Base-by-base conservation (phyloP, 2,329 filamentous ascomycete genomes). In the Colletotrichum horii region DNA sequence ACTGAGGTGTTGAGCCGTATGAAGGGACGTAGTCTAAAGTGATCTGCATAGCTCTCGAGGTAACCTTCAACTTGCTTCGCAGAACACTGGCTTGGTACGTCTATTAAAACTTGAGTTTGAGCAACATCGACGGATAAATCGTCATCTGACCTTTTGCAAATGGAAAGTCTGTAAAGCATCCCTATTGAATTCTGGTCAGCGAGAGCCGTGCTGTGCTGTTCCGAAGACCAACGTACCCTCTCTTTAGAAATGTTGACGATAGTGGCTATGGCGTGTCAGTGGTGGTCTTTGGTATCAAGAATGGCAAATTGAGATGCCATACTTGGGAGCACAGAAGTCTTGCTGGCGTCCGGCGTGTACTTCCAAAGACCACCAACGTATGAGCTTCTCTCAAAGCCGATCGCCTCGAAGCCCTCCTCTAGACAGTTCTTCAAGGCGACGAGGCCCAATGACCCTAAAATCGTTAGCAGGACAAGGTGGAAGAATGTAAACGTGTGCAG, bases 311-410 rank as follows among this genome's bases (percentile, higher is more conserved):
- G 30, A 48, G 38, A n/a, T 32, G 19, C 3, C 43, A 8, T 38
- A 81, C 81, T 83, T 16, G 79, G 77, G 6, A 87, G 83, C 32
- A 85, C 84, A 12, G 83, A 83, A 6, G 84, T 86, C 76, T 82
- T 79, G 68, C 84, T 78, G n/a, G 84, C 79, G 3, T 85, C 79
- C 4, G 14, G 82, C 5, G 65, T 86, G 70, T 83, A 87, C 58
- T 84, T 82, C 86, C 87, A 88, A 1, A 88, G 78, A 0, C 87
- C 87, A 12, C 87, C 87, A 22, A 87, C 78, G 70, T 83, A 83
- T 60, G 78, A 74, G 70, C 84, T 85, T 32, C 83, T 80, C 64
- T 89, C 87, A 61, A 88, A 88, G 4, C 83, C 87, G 2, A 83
- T 82, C 7, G 83, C 86, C 12, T 87, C 78, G 67, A 87, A 88